These are phyloP conservation scores for Leccinum variicolor DNA, from an alignment of 768 basidiomycete genomes.

Conservation along the genomic window DNA sequence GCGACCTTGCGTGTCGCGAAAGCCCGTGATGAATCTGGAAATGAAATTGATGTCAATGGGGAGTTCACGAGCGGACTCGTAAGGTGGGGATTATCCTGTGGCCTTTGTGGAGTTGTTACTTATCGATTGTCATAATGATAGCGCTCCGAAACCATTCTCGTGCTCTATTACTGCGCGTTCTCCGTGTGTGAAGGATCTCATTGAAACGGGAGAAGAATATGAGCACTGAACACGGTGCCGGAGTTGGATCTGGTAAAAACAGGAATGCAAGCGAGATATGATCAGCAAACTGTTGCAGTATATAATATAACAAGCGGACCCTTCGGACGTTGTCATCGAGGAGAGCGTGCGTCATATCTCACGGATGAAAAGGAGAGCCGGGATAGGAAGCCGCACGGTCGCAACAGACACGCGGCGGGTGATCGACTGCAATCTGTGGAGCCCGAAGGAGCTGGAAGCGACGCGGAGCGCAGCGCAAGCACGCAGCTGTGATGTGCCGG, in stretches of 20 bases:
- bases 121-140: background rate
- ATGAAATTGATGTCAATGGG: constrained; percentile 23
- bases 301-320: too few species aligned
- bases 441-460: too few species aligned
- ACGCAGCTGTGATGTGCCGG: too few species aligned
- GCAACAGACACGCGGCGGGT: too few species aligned
- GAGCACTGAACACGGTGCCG: background rate
- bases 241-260: background rate
- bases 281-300: background rate
- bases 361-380: too few species aligned
- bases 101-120: background rate
- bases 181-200: constrained; percentile 7
- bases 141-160: constrained; percentile 23
- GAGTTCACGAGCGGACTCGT: constrained; percentile 24
- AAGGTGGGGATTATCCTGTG: constrained; percentile 7
- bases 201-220: constrained; percentile 4
- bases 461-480: too few species aligned
- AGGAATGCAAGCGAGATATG: background rate
- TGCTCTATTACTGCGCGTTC: constrained; percentile 22
- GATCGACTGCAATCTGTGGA: too few species aligned
- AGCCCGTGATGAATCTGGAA: constrained; percentile 28
- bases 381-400: too few species aligned
- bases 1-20: constrained; percentile 27
- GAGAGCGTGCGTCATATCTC: too few species aligned
- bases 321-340: too few species aligned